phyloP scores from a whole-genome alignment of 352 stramenopile genomes.

The Phytophthora niederhauseri region DNA sequence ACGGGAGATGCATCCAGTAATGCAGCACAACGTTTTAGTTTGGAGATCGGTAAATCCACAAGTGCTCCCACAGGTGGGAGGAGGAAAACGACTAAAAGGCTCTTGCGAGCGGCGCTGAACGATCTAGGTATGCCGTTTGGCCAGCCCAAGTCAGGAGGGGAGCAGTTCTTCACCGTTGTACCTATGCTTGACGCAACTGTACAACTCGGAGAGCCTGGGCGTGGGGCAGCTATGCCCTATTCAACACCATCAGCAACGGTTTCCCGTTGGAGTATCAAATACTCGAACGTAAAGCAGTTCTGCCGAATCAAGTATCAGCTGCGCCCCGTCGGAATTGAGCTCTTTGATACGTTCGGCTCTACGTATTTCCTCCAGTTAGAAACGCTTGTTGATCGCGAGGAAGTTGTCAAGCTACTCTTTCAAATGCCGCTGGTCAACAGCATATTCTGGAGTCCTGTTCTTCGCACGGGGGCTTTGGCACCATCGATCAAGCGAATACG shows the following conservation, averaged over 20 bases:
- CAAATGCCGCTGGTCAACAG: constrained; percentile 85
- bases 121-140: constrained; percentile 58
- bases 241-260: not conserved
- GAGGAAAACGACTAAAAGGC: constrained; percentile 58
- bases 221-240: no score
- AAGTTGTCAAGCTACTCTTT: constrained; percentile 73
- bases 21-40: not conserved
- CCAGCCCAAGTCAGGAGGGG: constrained; percentile 37
- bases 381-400: constrained; percentile 54
- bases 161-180: constrained; percentile 55
- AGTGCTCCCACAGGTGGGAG: constrained; percentile 13
- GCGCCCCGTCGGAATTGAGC: constrained; percentile 75
- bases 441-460: constrained; percentile 77
- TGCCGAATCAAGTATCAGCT: constrained; percentile 84
- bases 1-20: constrained; percentile 3
- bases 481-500: constrained; percentile 76
- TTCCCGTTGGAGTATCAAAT: constrained; percentile 71
- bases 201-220: not conserved
- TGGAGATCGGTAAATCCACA: not conserved
- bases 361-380: constrained; percentile 82
- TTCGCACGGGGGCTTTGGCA: constrained; percentile 64
- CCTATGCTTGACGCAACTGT: constrained; percentile 22
- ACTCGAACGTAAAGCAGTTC: constrained; percentile 72
- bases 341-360: constrained; percentile 69
- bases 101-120: constrained; percentile 56